Conservation (phyloP, 768 basidiomycete species). For the Mrakia gelida region DNA sequence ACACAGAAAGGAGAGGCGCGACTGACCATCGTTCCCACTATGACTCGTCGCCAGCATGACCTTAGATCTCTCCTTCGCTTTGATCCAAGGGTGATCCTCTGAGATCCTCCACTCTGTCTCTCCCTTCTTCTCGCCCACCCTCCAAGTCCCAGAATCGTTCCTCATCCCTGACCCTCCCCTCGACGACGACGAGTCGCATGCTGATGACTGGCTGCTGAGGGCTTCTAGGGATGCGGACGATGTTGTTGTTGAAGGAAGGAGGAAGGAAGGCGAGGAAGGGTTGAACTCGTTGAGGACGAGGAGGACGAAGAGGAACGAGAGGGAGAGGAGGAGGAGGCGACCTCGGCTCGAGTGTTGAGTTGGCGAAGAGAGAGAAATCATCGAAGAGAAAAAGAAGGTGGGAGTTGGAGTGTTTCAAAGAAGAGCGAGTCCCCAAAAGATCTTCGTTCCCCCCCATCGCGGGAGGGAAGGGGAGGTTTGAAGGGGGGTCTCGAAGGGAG, state of each 20-base stretch:
- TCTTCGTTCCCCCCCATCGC: background rate
- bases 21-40: background rate
- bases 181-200: background rate
- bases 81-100: background rate
- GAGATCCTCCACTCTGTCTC: conserved; percentile 6
- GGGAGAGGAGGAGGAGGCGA: background rate
- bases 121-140: background rate
- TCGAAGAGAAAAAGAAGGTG: background rate
- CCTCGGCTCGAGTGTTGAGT: background rate
- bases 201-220: background rate
- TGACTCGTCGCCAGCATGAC: conserved; percentile 2
- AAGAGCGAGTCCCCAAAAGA: background rate
- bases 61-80: background rate
- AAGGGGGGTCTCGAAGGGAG: background rate
- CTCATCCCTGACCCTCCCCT: background rate
- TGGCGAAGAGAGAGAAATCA: background rate
- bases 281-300: background rate
- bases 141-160: background rate
- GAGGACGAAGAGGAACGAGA: background rate
- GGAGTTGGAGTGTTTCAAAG: background rate
- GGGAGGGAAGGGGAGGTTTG: background rate
- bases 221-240: background rate
- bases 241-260: background rate
- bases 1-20: too few relatives aligned
- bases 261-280: background rate